These are phyloP conservation scores for Narthecium ossifragum DNA, from an alignment of 106 monocot species.

Conservation along the genomic window DNA sequence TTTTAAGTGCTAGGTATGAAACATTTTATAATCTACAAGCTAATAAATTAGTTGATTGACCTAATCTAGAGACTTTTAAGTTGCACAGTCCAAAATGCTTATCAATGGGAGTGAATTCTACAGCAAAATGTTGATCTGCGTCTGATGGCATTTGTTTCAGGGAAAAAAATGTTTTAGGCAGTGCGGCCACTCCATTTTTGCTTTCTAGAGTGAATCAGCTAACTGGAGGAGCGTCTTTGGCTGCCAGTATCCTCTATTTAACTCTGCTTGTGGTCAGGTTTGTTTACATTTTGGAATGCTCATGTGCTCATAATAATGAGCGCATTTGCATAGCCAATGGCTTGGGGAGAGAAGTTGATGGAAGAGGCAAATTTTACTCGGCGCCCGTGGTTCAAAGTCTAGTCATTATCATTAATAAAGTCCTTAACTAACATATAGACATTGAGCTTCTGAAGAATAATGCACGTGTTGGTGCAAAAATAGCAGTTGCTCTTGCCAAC, in stretches of 20 bases:
- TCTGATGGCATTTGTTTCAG: constrained; percentile 47
- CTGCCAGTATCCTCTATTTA: constrained; percentile 82
- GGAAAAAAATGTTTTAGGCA: constrained; percentile 57
- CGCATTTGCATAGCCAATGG: neutral
- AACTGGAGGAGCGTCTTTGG: constrained; percentile 79
- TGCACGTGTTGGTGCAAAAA: constrained; percentile 81
- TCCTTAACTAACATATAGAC: constrained; percentile 51
- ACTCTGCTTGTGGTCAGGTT: neutral
- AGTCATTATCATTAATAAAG: constrained; percentile 3
- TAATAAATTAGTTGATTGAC: no score
- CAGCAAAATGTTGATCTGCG: no score
- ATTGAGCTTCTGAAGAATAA: constrained; percentile 99
- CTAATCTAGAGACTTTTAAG: no score
- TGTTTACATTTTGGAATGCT: neutral
- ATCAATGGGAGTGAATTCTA: no score
- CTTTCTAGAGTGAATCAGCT: constrained; percentile 87
- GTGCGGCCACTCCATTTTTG: constrained; percentile 79
- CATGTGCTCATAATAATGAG: constrained; percentile 1
- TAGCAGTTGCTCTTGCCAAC: constrained; percentile 74
- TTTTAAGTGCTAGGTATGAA: no score
- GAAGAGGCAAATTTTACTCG: no score
- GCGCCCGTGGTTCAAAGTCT: no score
- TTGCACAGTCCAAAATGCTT: no score
- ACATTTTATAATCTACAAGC: no score
- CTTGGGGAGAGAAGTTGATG: no score